Conservation (phyloP, 805 yeast genomes). For the Lachancea waltii region DNA sequence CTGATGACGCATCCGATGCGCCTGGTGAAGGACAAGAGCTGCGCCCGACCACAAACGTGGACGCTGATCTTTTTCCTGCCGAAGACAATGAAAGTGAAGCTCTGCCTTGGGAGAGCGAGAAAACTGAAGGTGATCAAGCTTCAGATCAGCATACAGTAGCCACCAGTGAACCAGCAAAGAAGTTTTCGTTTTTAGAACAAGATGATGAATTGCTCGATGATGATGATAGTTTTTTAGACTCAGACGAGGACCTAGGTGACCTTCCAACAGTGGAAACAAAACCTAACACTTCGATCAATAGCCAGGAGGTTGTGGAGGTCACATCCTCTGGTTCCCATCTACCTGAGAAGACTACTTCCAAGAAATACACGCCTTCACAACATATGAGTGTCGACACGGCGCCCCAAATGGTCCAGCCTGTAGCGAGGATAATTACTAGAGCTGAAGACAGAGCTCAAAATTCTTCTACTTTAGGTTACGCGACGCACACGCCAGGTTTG, state of each 20-base stretch:
- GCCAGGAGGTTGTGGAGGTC: no score
- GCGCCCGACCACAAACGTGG: no score
- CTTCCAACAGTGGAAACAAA: background rate
- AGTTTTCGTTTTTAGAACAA: slow-evolving; percentile 37
- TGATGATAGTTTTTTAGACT: slow-evolving; percentile 31
- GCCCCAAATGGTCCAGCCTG: background rate
- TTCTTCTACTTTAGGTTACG: no score
- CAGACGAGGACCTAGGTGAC: slow-evolving; percentile 23
- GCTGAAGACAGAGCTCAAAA: background rate
- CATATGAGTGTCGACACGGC: background rate
- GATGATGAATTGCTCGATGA: slow-evolving; percentile 44
- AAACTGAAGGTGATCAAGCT: background rate
- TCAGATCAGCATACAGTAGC: background rate
- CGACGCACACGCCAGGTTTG: no score
- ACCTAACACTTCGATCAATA: no score
- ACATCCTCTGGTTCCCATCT: background rate
- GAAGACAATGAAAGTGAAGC: slow-evolving; percentile 7
- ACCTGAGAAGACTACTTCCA: background rate
- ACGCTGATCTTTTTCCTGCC: background rate
- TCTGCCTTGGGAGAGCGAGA: slow-evolving; percentile 16
- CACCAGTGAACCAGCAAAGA: slow-evolving; percentile 18
- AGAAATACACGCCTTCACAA: background rate
- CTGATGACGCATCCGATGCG: background rate
- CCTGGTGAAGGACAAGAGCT: no score
- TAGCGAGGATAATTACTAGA: background rate